These are phyloP conservation scores for Mycena rebaudengoi DNA, from an alignment of 768 basidiomycete genomes.

Conservation along the genomic window DNA sequence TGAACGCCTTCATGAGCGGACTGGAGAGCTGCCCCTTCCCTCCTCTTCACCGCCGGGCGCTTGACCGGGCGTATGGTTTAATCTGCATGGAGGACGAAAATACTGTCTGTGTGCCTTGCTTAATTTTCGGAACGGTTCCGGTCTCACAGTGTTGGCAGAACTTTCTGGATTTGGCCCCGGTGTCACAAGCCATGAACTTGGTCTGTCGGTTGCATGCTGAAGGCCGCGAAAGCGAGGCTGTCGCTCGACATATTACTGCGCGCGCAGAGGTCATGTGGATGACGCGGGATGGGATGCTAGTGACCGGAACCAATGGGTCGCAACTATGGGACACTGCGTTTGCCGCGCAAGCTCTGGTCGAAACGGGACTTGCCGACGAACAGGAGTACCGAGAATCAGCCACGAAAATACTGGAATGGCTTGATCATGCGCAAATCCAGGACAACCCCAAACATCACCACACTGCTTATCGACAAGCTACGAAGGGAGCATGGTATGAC, in stretches of 20 bases:
- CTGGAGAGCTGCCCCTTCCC: conserved; percentile 80
- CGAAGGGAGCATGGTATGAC: conserved; percentile 63
- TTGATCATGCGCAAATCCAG: conserved; percentile 76
- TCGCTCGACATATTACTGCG: conserved; percentile 75
- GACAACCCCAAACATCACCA: conserved; percentile 73
- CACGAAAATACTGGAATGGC: conserved; percentile 73
- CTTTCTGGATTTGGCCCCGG: conserved; percentile 90
- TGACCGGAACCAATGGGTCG: conserved; percentile 93
- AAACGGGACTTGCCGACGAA: conserved; percentile 81
- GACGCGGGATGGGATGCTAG: conserved; percentile 87
- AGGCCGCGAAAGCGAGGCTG: conserved; percentile 79
- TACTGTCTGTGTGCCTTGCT: conserved; percentile 51
- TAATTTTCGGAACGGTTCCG: background rate
- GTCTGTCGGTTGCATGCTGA: conserved; percentile 79
- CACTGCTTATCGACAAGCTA: conserved; percentile 69
- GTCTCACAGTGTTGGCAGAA: conserved; percentile 46
- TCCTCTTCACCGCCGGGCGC: conserved; percentile 67
- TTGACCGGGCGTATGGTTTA: conserved; percentile 76
- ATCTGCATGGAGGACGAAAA: conserved; percentile 94
- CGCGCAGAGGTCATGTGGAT: conserved; percentile 96
- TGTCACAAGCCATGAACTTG: conserved; percentile 96
- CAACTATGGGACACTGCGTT: conserved; percentile 97
- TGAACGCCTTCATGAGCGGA: conserved; percentile 66
- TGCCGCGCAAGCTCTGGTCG: conserved; percentile 91
- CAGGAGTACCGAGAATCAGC: conserved; percentile 74